Evolutionary conservation across 2,329 filamentous ascomycete species (phyloP).

Genomic region (Botryotinia globosa): DNA sequence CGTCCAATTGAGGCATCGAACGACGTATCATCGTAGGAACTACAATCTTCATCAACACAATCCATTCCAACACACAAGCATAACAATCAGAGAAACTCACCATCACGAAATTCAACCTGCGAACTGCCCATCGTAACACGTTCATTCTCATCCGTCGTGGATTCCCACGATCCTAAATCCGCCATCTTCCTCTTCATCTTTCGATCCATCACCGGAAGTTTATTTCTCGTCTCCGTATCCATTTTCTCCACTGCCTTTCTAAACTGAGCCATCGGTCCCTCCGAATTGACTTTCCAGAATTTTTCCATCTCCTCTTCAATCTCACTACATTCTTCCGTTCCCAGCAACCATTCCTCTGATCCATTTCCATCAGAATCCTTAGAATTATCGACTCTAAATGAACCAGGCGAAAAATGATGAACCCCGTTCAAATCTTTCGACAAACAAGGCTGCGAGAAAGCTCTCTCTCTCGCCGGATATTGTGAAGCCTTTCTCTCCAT

Average conservation of each 20-base stretch:
- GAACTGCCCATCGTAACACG: background rate
- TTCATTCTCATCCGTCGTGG: background rate
- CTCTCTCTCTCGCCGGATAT: background rate
- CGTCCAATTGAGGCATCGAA: conserved; percentile 1
- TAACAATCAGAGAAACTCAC: background rate
- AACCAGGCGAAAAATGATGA: background rate
- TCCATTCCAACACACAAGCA: background rate
- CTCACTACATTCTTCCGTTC: background rate
- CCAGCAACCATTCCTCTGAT: background rate
- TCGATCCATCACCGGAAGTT: background rate
- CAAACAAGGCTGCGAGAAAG: background rate
- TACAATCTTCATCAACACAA: background rate
- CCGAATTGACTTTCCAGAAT: background rate
- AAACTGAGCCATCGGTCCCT: no score
- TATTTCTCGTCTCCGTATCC: background rate
- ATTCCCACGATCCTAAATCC: background rate
- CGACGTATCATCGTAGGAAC: background rate
- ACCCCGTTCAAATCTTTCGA: background rate
- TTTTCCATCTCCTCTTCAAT: background rate
- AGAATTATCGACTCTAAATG: background rate
- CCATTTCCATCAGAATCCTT: background rate
- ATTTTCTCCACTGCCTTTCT: background rate
- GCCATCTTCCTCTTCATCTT: background rate
- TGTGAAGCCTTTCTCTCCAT: background rate
- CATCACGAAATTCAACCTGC: no score